Percentiles rank a stretch among this genome's conserved stretches.
Evolutionary conservation across 495 filamentous ascomycete genomes (phyloP).

Genomic region (Echria macrotheca): DNA sequence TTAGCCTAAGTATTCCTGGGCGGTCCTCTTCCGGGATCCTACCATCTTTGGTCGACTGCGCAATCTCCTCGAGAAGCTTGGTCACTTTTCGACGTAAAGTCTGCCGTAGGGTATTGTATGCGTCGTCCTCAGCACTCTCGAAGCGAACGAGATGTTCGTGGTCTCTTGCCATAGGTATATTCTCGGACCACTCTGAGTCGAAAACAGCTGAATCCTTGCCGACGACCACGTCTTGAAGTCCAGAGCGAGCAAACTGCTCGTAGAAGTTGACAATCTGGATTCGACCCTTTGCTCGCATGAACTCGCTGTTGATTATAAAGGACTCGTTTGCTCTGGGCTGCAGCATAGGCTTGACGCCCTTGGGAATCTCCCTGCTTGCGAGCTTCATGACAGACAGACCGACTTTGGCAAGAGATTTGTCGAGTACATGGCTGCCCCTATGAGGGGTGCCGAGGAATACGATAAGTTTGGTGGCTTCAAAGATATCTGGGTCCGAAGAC

Average conservation of each 20-base stretch:
- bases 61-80: conserved; percentile 2
- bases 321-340: conserved; percentile 9
- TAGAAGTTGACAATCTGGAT: conserved; percentile 12
- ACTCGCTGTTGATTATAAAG: conserved; percentile 9
- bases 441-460: conserved; percentile 10
- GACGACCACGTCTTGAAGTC: conserved; percentile 10
- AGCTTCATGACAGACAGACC: conserved; percentile 10
- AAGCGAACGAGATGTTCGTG: conserved; percentile 11
- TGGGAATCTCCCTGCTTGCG: conserved; percentile 8
- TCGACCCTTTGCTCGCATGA: conserved; percentile 8
- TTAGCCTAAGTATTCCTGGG: too few relatives aligned
- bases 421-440: conserved; percentile 4
- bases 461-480: conserved; percentile 7
- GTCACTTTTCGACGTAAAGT: conserved; percentile 7
- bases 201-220: conserved; percentile 10
- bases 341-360: conserved; percentile 1
- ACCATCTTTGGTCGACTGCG: neutral
- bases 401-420: conserved; percentile 5
- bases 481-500: neutral
- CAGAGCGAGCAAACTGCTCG: conserved; percentile 7
- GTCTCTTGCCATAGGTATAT: conserved; percentile 8
- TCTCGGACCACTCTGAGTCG: conserved; percentile 8
- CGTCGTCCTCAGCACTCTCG: conserved; percentile 4
- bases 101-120: conserved; percentile 6
- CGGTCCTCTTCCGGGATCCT: too few relatives aligned